Base-by-base conservation (phyloP, 192 early-diverging fungal species). In the Chytriomyces confervae region DNA sequence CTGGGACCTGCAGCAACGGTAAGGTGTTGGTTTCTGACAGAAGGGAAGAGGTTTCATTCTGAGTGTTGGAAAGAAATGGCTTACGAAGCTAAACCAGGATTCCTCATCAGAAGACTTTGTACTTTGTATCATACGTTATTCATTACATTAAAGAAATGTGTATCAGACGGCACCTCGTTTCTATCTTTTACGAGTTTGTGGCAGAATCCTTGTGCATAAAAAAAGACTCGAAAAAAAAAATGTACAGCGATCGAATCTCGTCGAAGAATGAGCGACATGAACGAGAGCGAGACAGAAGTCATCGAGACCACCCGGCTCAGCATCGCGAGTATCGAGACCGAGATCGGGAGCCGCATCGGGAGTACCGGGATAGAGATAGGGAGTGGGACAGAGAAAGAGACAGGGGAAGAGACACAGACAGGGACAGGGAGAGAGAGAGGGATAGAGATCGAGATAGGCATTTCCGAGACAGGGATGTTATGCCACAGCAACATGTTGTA, bases 401-500 rank as follows among this genome's bases (percentile, higher is more conserved):
- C 36, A 13, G 69, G n/a, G 11, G 18, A 7, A 20, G 50, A 9
- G 69, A 70, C 27, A 23, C 49, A 70, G 50, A 70, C 69, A 50
- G 69, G 16, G 69, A 70, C 69, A 24, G 27, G n/a, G 62, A 64
- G 62, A 70, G 23, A 48, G 69, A 70, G n/a, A 70, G 69, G 50
- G 49, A 68, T 43, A 68, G 10, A 16, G 69, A 9, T 48, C 9
- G 23, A 23, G 50, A 57, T 20, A 13, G 53, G 16, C 16, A 57
- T 3, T 20, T n/a, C 2, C 0, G 53, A 13, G 53, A 49, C 36
- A 43, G n/a, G 47, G 68, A 69, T 16, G 45, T n/a, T 23, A 47
- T 18, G 62, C 77, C 77, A 3, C 13, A 72, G 9, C 77, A 79
- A 62, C 60, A 79, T 50, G 44, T 79, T 6, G 77, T 79, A 20